A percentile compares a stretch with the other conserved stretches of the same genome.
phyloP scores from a whole-genome alignment of 768 basidiomycete species.

The Suillus fuscotomentosus region DNA sequence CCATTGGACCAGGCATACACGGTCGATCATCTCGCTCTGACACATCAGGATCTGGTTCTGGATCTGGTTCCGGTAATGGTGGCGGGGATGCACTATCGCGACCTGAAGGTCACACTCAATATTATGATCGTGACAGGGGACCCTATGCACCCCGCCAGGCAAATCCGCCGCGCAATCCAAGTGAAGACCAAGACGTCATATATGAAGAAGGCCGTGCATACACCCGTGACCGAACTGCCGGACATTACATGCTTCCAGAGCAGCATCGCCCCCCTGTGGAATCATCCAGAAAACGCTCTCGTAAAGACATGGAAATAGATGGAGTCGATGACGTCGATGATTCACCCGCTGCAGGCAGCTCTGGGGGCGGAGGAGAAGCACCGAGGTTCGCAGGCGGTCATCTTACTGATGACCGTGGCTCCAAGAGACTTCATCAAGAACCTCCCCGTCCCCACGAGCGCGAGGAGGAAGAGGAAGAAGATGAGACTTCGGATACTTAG shows the following conservation, averaged over 20 bases:
- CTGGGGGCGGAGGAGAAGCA: conserved; percentile 28
- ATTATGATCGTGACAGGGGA: conserved; percentile 49
- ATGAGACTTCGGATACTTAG: conserved; percentile 32
- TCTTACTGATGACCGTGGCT: conserved; percentile 49
- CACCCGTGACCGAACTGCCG: conserved; percentile 36
- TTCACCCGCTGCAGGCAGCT: conserved; percentile 25
- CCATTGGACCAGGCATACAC: conserved; percentile 28
- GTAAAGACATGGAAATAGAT: conserved; percentile 66
- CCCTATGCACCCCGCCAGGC: conserved; percentile 53
- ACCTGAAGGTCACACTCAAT: conserved; percentile 50
- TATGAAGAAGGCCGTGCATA: conserved; percentile 52
- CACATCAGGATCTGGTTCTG: conserved; percentile 57
- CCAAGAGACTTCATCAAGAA: conserved; percentile 61
- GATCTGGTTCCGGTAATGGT: conserved; percentile 35
- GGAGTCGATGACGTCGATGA: conserved; percentile 47
- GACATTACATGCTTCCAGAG: conserved; percentile 30
- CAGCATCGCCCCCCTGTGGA: conserved; percentile 42
- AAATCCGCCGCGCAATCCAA: conserved; percentile 34
- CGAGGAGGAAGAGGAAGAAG: conserved; percentile 30
- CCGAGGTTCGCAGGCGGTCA: conserved; percentile 36
- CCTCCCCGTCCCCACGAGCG: conserved; percentile 25
- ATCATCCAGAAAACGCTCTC: conserved; percentile 52
- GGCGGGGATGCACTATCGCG: conserved; percentile 48
- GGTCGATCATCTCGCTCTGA: conserved; percentile 51
- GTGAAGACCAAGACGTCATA: conserved; percentile 50